Conservation (phyloP, 305 asterid genomes). For the Fraxinus ornus region DNA sequence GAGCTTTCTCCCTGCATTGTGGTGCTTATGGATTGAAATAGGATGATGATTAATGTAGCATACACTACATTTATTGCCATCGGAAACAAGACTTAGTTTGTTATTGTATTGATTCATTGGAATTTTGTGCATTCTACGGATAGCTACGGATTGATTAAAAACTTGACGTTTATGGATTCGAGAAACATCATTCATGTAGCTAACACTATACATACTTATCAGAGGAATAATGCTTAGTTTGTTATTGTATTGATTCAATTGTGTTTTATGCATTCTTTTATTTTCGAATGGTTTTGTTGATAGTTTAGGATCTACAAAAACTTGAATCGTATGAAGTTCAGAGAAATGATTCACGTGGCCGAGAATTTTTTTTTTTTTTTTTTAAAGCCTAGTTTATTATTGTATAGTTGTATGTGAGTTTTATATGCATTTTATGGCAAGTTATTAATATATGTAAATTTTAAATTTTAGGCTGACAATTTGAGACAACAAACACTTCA, state of each 20-base stretch:
- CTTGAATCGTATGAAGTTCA: not conserved
- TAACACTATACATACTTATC: not conserved
- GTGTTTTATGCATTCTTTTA: not conserved
- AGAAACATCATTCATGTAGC: not conserved
- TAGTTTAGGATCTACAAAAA: not conserved
- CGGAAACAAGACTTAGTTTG: not conserved
- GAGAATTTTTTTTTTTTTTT: too few species aligned
- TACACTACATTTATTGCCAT: not conserved
- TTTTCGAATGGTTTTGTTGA: not conserved
- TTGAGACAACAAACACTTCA: slow-evolving; percentile 87
- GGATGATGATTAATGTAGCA: not conserved
- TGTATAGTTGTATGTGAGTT: not conserved
- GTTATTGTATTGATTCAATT: not conserved
- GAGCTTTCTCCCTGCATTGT: not conserved
- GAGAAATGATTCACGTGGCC: too few species aligned
- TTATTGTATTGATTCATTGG: not conserved
- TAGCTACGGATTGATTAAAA: not conserved
- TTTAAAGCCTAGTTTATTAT: too few species aligned
- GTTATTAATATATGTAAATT: not conserved
- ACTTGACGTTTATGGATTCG: not conserved
- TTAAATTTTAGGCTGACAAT: slow-evolving; percentile 68
- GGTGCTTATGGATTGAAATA: not conserved
- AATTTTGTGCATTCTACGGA: not conserved
- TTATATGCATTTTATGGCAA: not conserved
- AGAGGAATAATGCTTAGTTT: not conserved